Percentiles rank a stretch among this genome's conserved stretches.
These are phyloP conservation scores for Jamesozyma piceae DNA, from an alignment of 805 yeast species.

Conservation along the genomic window DNA sequence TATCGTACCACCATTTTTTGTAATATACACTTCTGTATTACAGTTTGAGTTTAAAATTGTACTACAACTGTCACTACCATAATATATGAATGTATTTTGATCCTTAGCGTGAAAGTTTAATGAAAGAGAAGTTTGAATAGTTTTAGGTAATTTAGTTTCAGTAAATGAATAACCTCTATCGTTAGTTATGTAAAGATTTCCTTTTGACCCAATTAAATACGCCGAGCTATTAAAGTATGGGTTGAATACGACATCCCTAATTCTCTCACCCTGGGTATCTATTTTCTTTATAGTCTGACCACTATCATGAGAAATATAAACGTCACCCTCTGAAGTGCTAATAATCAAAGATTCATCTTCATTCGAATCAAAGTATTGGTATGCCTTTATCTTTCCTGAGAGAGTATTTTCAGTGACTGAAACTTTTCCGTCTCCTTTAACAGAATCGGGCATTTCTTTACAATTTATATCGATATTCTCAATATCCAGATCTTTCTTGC, in stretches of 20 bases:
- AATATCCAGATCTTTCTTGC: slow-evolving; percentile 19
- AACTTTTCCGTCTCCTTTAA: slow-evolving; percentile 26
- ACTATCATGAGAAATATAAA: slow-evolving; percentile 64
- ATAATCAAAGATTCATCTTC: slow-evolving; percentile 60
- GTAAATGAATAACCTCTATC: slow-evolving; percentile 60
- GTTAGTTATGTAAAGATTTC: slow-evolving; percentile 45
- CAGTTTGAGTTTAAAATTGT: slow-evolving; percentile 41
- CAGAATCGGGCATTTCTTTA: slow-evolving; percentile 11
- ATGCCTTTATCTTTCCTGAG: slow-evolving; percentile 45
- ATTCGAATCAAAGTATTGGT: slow-evolving; percentile 37
- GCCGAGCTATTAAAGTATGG: slow-evolving; percentile 32
- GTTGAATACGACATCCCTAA: slow-evolving; percentile 53
- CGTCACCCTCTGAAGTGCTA: slow-evolving; percentile 41
- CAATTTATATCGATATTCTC: slow-evolving; percentile 26
- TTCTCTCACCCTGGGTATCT: slow-evolving; percentile 31
- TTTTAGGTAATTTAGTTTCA: slow-evolving; percentile 42
- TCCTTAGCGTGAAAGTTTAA: slow-evolving; percentile 56
- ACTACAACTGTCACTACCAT: slow-evolving; percentile 54
- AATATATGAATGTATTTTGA: slow-evolving; percentile 54
- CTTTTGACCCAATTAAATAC: slow-evolving; percentile 37
- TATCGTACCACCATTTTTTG: slow-evolving; percentile 57
- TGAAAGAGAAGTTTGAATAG: slow-evolving; percentile 34
- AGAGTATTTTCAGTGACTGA: slow-evolving; percentile 35
- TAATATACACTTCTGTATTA: slow-evolving; percentile 46
- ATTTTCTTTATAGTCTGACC: slow-evolving; percentile 43